A percentile compares a stretch with the other conserved stretches of the same genome.
Evolutionary conservation across 2,329 filamentous ascomycete genomes (phyloP).

Genomic region (Alternaria infectoria): DNA sequence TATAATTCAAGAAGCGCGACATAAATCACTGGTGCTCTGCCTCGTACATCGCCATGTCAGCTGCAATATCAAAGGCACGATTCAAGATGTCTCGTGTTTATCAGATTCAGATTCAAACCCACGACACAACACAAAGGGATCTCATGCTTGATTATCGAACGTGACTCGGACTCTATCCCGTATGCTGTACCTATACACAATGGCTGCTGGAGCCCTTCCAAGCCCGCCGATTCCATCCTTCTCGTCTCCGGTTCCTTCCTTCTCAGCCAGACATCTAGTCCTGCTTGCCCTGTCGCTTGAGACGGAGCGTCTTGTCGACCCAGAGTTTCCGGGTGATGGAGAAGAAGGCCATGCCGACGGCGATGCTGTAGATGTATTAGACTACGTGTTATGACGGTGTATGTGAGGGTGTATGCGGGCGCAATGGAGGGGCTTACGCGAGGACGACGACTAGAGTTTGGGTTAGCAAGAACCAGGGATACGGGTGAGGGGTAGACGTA

Average conservation of each 20-base stretch:
- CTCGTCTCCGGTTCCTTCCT: background rate
- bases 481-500: slow-evolving; percentile 56
- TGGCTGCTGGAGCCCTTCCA: slow-evolving; percentile 20
- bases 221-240: slow-evolving; percentile 12
- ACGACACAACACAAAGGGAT: slow-evolving; percentile 29
- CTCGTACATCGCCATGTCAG: too few relatives aligned
- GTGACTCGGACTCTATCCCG: slow-evolving; percentile 18
- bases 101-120: too few relatives aligned
- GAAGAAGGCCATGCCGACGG: slow-evolving; percentile 81
- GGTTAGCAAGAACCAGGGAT: slow-evolving; percentile 13
- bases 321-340: slow-evolving; percentile 81
- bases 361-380: slow-evolving; percentile 56
- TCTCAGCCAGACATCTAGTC: slow-evolving; percentile 25
- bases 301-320: slow-evolving; percentile 90
- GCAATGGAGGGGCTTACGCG: slow-evolving; percentile 62
- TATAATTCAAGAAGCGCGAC: too few relatives aligned
- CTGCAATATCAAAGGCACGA: too few relatives aligned
- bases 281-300: slow-evolving; percentile 68
- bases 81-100: too few relatives aligned
- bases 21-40: too few relatives aligned
- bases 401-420: background rate
- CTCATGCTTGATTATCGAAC: slow-evolving; percentile 29
- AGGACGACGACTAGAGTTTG: slow-evolving; percentile 76
- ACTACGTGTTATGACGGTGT: slow-evolving; percentile 12
- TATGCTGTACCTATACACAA: slow-evolving; percentile 33